Conservation (phyloP, 1,139 yeast genomes). For the Diutina catenulata region DNA sequence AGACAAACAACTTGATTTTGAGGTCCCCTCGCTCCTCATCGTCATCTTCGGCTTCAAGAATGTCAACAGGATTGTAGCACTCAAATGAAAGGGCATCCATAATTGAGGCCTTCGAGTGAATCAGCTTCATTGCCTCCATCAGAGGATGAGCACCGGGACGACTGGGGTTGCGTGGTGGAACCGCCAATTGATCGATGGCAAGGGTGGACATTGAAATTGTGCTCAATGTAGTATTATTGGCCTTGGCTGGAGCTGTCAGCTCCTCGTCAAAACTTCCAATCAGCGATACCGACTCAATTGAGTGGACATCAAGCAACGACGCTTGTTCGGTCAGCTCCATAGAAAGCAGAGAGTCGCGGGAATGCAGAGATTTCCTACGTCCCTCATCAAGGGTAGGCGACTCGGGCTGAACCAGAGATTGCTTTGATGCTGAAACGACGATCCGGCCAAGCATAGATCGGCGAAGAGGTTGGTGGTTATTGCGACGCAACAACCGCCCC, state of each 20-base stretch:
- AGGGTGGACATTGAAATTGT: background rate
- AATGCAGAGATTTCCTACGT: background rate
- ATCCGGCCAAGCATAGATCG: background rate
- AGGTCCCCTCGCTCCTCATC: background rate
- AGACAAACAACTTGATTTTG: constrained; percentile 3
- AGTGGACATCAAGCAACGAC: background rate
- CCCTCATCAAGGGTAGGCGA: background rate
- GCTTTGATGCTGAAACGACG: background rate
- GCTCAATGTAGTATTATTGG: background rate
- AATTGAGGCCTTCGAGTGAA: background rate
- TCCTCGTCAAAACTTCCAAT: background rate
- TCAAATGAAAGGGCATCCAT: background rate
- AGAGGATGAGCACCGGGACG: background rate
- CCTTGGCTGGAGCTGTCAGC: background rate
- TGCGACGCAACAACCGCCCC: background rate
- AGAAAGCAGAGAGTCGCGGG: background rate
- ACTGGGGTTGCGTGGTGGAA: constrained; percentile 1
- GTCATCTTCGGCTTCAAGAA: constrained; percentile 1
- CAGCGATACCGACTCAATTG: background rate
- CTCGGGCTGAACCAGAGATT: background rate
- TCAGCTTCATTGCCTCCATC: background rate
- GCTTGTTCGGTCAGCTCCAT: background rate
- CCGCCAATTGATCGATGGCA: background rate
- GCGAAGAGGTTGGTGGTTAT: background rate
- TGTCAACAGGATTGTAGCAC: background rate